Percentiles rank a stretch among this genome's conserved stretches.
Evolutionary conservation across 176 grass and related monocot genomes (phyloP).

Genomic region (Musa acuminata): DNA sequence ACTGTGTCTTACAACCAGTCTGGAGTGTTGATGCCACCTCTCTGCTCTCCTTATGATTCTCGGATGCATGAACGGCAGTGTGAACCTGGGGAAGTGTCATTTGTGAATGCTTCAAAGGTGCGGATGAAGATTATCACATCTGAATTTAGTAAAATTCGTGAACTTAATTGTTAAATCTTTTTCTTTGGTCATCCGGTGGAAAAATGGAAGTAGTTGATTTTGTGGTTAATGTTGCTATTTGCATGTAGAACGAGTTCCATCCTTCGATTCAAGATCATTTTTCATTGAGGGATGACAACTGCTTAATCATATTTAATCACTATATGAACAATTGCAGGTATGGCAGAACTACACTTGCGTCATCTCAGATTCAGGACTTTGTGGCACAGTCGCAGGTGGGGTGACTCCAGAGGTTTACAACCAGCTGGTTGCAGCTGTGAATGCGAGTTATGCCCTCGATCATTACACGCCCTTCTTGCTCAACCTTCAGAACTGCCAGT

Average conservation of each 20-base stretch:
- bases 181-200: not conserved
- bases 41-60: constrained; percentile 46
- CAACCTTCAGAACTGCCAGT: constrained; percentile 17
- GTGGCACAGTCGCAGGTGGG: constrained; percentile 14
- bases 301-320: not conserved
- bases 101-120: constrained; percentile 11
- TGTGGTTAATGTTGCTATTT: too few species aligned
- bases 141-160: not conserved
- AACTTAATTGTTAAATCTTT: not conserved
- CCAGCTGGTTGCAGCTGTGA: constrained; percentile 34
- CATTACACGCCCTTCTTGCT: constrained; percentile 34
- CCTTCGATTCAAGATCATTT: too few species aligned
- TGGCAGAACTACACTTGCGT: constrained; percentile 26
- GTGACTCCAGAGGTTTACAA: constrained; percentile 31
- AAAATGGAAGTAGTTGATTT: too few species aligned
- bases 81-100: constrained; percentile 23
- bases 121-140: not conserved
- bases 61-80: constrained; percentile 28
- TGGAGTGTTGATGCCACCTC: constrained; percentile 26
- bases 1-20: constrained; percentile 48
- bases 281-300: too few species aligned
- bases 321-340: not conserved
- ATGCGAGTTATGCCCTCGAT: constrained; percentile 36
- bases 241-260: too few species aligned
- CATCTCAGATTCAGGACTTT: constrained; percentile 12